Percentiles rank a stretch among this genome's conserved stretches.
Conservation (phyloP, 257 asterid species). For the Jasminum sambac region DNA sequence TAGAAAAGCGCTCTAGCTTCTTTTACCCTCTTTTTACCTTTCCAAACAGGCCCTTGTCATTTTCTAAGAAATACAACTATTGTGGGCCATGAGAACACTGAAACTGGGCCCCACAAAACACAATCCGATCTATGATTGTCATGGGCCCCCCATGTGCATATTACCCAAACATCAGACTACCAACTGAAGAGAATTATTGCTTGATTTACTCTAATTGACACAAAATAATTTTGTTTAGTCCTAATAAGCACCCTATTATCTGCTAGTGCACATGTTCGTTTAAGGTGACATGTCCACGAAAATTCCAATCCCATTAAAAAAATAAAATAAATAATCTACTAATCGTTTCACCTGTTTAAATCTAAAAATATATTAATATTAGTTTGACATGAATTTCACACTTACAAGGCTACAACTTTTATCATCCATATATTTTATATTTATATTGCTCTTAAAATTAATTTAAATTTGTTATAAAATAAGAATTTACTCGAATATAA, state of each 20-base stretch:
- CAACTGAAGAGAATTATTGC: constrained; percentile 42
- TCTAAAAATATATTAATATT: too few species aligned
- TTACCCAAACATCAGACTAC: constrained; percentile 24
- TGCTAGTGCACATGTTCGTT: constrained; percentile 29
- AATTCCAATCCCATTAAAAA: constrained; percentile 12
- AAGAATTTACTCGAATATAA: too few species aligned
- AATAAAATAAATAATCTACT: too few species aligned
- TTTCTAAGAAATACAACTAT: constrained; percentile 4
- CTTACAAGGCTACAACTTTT: too few species aligned
- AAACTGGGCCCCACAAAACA: background rate
- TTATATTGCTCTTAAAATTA: too few species aligned
- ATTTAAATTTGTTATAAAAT: too few species aligned
- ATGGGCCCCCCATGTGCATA: constrained; percentile 10
- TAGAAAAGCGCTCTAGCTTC: background rate
- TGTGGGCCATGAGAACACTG: background rate
- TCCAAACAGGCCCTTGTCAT: background rate
- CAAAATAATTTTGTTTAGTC: constrained; percentile 17
- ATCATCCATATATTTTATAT: too few species aligned
- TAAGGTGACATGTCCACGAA: constrained; percentile 7
- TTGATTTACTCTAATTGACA: constrained; percentile 43
- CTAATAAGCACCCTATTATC: constrained; percentile 19
- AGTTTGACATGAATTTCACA: too few species aligned
- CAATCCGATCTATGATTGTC: background rate
- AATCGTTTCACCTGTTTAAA: too few species aligned
- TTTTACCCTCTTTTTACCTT: background rate